Evolutionary conservation across 2,329 filamentous ascomycete species (phyloP).

Genomic region (Neonectria coccinea): DNA sequence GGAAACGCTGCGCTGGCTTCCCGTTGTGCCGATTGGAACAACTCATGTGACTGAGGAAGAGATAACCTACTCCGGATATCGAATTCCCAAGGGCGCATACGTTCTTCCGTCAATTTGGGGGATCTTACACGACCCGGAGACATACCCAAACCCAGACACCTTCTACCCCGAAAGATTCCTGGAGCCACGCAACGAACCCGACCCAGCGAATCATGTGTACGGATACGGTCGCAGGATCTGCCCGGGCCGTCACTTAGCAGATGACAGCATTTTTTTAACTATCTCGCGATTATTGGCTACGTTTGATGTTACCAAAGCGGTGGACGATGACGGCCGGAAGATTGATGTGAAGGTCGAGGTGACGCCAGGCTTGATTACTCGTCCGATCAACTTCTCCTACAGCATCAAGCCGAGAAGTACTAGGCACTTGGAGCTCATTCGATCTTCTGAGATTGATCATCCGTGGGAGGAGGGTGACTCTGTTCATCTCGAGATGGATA

Average conservation of each 20-base stretch:
- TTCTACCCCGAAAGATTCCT: constrained; percentile 53
- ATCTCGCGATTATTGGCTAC: constrained; percentile 58
- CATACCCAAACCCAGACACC: constrained; percentile 61
- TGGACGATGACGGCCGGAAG: constrained; percentile 35
- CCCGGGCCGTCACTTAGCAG: constrained; percentile 50
- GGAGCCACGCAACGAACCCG: constrained; percentile 44
- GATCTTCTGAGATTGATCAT: constrained; percentile 31
- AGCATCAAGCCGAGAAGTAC: constrained; percentile 37
- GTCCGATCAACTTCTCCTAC: constrained; percentile 32
- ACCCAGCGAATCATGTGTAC: constrained; percentile 48
- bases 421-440: constrained; percentile 34
- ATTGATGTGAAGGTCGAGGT: constrained; percentile 34
- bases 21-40: constrained; percentile 51
- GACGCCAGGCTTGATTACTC: constrained; percentile 35
- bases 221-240: constrained; percentile 54
- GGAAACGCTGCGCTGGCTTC: constrained; percentile 48
- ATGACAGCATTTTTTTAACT: constrained; percentile 49
- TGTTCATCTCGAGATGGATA: constrained; percentile 5
- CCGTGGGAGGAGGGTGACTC: constrained; percentile 44
- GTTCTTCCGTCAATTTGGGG: constrained; percentile 42
- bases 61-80: constrained; percentile 40
- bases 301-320: constrained; percentile 54
- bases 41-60: constrained; percentile 53
- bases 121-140: constrained; percentile 70
- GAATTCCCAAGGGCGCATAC: constrained; percentile 46